Evolutionary conservation across 257 asterid species (phyloP).

Genomic region (Datura wrightii): DNA sequence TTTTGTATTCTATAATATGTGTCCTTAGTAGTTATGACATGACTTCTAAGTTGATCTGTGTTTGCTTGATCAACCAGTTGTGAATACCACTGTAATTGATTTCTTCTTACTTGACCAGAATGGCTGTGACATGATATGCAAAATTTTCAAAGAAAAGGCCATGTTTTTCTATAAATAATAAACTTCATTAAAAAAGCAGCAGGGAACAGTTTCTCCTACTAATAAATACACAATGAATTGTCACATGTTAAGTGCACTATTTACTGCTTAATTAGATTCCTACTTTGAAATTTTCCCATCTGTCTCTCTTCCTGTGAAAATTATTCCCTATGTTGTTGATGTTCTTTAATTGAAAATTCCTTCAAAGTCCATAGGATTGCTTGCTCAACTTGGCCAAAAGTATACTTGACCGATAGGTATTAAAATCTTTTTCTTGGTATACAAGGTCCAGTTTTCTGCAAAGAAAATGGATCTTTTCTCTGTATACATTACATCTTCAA

Average conservation of each 20-base stretch:
- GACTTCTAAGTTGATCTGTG: neutral
- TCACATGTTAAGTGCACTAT: neutral
- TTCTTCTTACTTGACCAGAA: neutral
- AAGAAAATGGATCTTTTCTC: slow-evolving; percentile 8
- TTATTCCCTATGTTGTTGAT: neutral
- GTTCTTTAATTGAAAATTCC: slow-evolving; percentile 6
- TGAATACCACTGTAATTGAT: neutral
- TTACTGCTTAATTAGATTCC: neutral
- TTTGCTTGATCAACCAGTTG: slow-evolving; percentile 9
- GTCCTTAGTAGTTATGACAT: neutral
- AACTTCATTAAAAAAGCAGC: neutral
- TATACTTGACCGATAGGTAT: neutral
- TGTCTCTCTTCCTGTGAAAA: neutral
- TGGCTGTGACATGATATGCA: neutral
- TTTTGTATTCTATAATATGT: neutral
- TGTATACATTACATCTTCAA: neutral
- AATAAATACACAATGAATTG: neutral
- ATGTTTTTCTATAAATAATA: neutral
- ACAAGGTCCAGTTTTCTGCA: neutral
- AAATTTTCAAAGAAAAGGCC: neutral
- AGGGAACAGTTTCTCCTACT: slow-evolving; percentile 7
- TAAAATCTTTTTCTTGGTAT: neutral
- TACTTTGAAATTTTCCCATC: slow-evolving; percentile 8
- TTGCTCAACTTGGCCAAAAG: neutral
- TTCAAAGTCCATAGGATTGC: slow-evolving; percentile 14